These are phyloP conservation scores for Cystobasidium sp. DNA, from an alignment of 1,284 basidiomycete genomes.

Conservation along the genomic window DNA sequence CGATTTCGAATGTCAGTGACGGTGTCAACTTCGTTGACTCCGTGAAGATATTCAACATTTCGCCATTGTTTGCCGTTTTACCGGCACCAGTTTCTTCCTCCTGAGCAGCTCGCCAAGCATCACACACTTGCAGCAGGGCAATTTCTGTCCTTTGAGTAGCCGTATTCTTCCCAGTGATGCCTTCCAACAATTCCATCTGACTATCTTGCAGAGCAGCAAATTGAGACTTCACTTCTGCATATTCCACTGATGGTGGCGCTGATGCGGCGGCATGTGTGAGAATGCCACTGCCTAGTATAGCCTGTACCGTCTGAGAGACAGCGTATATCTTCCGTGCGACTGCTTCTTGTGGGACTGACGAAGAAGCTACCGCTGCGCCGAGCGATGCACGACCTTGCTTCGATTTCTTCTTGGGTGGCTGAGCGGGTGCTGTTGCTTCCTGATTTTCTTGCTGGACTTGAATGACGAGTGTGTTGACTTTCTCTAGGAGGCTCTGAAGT, in stretches of 20 bases:
- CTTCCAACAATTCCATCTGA: no score
- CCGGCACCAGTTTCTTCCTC: no score
- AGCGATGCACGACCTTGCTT: constrained; percentile 6
- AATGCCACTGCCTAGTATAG: background rate
- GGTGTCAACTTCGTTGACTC: background rate
- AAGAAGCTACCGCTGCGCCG: background rate
- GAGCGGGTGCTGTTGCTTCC: background rate
- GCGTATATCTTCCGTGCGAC: background rate
- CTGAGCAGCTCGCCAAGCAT: background rate
- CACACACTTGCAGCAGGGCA: background rate
- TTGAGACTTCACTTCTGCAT: no score
- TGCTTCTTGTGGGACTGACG: background rate
- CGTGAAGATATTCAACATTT: background rate
- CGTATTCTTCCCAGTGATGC: no score
- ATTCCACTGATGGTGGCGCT: no score
- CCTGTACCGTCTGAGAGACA: background rate
- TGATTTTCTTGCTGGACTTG: background rate
- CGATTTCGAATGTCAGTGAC: background rate
- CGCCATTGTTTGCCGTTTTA: no score
- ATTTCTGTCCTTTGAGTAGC: no score
- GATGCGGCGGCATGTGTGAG: background rate
- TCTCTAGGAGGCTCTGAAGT: background rate
- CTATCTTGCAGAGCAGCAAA: no score
- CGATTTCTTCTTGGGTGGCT: constrained; percentile 23
- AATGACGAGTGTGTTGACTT: background rate